Evolutionary conservation across 2,329 filamentous ascomycete species (phyloP).

Genomic region (Pezicula carpinea): DNA sequence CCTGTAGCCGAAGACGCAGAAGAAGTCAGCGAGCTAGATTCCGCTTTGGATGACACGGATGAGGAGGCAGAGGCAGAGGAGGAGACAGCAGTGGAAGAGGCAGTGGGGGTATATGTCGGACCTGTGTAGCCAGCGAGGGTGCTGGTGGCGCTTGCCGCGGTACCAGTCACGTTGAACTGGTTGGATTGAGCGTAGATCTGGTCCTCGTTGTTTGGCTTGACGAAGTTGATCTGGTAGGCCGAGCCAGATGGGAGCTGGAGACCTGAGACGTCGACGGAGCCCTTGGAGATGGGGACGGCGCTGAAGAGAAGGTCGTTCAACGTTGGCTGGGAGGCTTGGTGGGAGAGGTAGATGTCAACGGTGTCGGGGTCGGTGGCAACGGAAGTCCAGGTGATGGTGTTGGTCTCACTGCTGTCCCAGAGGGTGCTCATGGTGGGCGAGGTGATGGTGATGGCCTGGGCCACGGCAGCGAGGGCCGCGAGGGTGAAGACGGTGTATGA

Average conservation of each 20-base stretch:
- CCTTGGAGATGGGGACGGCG: neutral
- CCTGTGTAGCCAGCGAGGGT: slow-evolving; percentile 2
- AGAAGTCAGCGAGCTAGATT: neutral
- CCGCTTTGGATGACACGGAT: neutral
- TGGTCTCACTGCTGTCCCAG: slow-evolving; percentile 1
- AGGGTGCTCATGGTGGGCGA: neutral
- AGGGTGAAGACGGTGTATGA: slow-evolving; percentile 1
- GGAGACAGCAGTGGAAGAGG: neutral
- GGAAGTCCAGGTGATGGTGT: slow-evolving; percentile 5
- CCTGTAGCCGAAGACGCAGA: neutral
- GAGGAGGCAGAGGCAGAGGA: neutral
- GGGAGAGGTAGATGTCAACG: slow-evolving; percentile 3
- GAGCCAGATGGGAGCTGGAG: slow-evolving; percentile 1
- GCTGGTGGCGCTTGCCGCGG: neutral
- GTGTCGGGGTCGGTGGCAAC: slow-evolving; percentile 1
- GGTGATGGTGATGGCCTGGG: slow-evolving; percentile 3
- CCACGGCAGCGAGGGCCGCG: neutral
- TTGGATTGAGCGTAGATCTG: slow-evolving; percentile 3
- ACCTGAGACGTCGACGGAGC: slow-evolving; percentile 1
- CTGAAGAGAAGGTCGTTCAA: slow-evolving; percentile 2
- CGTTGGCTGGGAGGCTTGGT: slow-evolving; percentile 1
- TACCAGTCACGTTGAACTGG: slow-evolving; percentile 3
- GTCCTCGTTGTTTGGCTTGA: neutral
- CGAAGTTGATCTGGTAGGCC: slow-evolving; percentile 4
- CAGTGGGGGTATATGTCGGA: neutral